Conservation (phyloP, 805 yeast species). For the Ogataea paraovalis region DNA sequence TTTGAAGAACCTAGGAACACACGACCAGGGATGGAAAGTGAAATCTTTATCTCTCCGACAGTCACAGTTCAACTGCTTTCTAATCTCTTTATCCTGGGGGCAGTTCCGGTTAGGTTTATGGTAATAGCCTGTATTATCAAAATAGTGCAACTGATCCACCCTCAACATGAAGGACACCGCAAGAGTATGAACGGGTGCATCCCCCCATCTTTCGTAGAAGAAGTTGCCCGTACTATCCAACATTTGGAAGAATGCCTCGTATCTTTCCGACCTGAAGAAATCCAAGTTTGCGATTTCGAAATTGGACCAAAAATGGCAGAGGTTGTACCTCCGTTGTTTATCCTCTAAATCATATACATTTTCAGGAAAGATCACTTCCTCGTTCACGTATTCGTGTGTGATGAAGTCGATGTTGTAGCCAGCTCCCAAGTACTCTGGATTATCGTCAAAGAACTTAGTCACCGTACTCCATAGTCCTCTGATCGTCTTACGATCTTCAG, state of each 20-base stretch:
- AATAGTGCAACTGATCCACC: conserved; percentile 50
- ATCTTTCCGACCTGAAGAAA: conserved; percentile 55
- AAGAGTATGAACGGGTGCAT: conserved; percentile 69
- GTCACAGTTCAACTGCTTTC: conserved; percentile 44
- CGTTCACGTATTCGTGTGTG: conserved; percentile 38
- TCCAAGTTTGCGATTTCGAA: conserved; percentile 61
- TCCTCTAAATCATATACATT: conserved; percentile 32
- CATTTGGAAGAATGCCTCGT: conserved; percentile 48
- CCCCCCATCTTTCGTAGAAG: conserved; percentile 78
- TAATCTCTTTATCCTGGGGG: conserved; percentile 44
- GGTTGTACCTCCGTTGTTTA: conserved; percentile 37
- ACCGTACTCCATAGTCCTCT: conserved; percentile 47
- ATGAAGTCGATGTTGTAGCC: conserved; percentile 43
- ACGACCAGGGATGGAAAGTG: conserved; percentile 48
- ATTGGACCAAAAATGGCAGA: conserved; percentile 63
- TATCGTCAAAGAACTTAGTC: conserved; percentile 36
- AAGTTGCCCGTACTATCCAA: conserved; percentile 63
- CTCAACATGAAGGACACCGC: conserved; percentile 52
- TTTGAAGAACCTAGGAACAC: conserved; percentile 42
- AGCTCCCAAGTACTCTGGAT: conserved; percentile 35
- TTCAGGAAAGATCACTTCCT: conserved; percentile 28
- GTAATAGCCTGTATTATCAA: conserved; percentile 55
- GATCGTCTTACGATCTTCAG: conserved; percentile 44
- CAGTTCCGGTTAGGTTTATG: conserved; percentile 57
- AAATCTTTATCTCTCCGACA: conserved; percentile 48